Evolutionary conservation across 116 monocot species (phyloP), one percentile per base, ranked within the genome.

Genomic region (Trichopus zeylanicus): DNA sequence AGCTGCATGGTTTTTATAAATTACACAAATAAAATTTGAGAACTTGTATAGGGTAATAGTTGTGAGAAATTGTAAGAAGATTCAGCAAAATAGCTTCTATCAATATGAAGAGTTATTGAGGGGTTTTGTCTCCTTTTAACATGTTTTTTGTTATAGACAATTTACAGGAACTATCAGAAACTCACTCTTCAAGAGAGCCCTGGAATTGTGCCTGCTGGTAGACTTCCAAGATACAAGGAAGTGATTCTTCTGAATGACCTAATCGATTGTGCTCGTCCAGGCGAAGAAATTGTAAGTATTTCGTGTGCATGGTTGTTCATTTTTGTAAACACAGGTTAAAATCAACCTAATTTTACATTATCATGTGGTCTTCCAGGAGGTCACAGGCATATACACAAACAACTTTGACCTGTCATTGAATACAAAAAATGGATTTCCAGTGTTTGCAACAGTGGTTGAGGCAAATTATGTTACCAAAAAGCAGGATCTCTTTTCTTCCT

Each of bases 171-270:
- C 70, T 97, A 97, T 64, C 97, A 97, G 75, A 97, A 97, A 71
- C 91, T 97, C 15, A 87, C 97, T 18, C 91, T 97, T 65, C 97
- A 97, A 67, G 97, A 97, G 70, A 97, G 97, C 68, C 97, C 97
- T 60, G 97, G 97, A 64, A 90, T 84, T 65, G 97, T 97, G 19
- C 97, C 97, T 31, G 90, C 97, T 73, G 97, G 97, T 48, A 79
- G 97, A 69, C 84, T 97, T 57, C 97, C 97, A 53, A 84, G 97
- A 78, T 79, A 91, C 71, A 97, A 97, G 67, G 97, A 97, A 91
- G 97, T 97, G 47, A 97, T 97, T 67, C 84, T 97, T 58, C 19
- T 97, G 68, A 97, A 97, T 75, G 97, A 97, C 65, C 62, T 97
- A 21, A 97, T 97, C 57, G 97, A 97, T 42, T 97, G 91, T 75